phyloP scores from a whole-genome alignment of 345 rosid species.

The Heritiera littoralis region DNA sequence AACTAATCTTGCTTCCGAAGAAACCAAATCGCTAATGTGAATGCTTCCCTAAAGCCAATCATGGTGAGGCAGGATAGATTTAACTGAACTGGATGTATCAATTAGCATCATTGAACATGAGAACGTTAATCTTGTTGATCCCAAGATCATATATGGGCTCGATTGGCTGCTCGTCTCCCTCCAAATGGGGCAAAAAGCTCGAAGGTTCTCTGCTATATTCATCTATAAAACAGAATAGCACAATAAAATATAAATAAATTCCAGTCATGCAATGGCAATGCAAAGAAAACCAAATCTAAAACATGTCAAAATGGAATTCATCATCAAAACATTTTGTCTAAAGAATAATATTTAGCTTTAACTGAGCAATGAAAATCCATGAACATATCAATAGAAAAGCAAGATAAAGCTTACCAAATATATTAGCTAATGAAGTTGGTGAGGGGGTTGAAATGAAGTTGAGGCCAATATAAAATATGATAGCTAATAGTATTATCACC shows the following conservation, averaged over 20 bases:
- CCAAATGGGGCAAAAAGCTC: constrained; percentile 23
- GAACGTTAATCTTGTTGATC: constrained; percentile 53
- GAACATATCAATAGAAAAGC: constrained; percentile 1
- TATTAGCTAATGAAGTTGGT: constrained; percentile 56
- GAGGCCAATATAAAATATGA: constrained; percentile 70
- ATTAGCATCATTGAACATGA: constrained; percentile 48
- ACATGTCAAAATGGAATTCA: not conserved
- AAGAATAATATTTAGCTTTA: too few species aligned
- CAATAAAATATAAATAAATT: not conserved
- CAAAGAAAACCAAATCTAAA: not conserved
- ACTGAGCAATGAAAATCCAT: not conserved
- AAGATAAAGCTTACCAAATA: constrained; percentile 52
- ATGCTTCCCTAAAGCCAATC: too few species aligned
- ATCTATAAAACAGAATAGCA: constrained; percentile 44
- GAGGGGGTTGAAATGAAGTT: constrained; percentile 75
- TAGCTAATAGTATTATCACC: constrained; percentile 27
- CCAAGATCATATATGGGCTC: constrained; percentile 66
- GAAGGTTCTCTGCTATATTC: constrained; percentile 81
- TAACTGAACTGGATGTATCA: not conserved
- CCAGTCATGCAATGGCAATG: not conserved
- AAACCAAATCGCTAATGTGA: too few species aligned
- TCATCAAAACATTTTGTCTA: not conserved
- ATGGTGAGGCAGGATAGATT: not conserved
- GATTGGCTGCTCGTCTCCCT: constrained; percentile 62
- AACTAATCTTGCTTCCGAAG: too few species aligned